Conservation (phyloP, 306 rosid genomes). For the Astragalus membranaceus region DNA sequence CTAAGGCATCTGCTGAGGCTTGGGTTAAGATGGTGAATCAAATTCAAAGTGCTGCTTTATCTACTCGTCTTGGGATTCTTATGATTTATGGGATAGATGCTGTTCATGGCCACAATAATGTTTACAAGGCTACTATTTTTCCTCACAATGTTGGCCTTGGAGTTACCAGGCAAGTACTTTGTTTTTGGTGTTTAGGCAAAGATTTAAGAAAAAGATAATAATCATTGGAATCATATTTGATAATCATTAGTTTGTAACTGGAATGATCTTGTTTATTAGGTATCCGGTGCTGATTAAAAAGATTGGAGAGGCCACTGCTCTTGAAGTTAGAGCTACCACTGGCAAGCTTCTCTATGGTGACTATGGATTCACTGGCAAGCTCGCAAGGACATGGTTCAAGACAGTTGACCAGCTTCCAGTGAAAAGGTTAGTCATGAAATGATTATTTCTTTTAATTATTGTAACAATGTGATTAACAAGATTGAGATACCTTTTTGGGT, state of each 20-base stretch:
- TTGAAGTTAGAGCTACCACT: conserved; percentile 95
- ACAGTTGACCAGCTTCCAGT: conserved; percentile 25
- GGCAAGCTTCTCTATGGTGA: conserved; percentile 29
- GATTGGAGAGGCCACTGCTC: conserved; percentile 96
- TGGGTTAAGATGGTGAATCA: conserved; percentile 83
- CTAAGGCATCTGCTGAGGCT: conserved; percentile 61
- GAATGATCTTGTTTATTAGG: conserved; percentile 29
- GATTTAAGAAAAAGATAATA: background rate
- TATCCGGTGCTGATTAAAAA: conserved; percentile 76
- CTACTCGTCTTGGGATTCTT: conserved; percentile 88
- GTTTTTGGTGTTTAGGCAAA: background rate
- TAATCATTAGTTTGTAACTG: background rate
- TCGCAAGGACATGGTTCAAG: conserved; percentile 31
- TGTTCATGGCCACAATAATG: conserved; percentile 94
- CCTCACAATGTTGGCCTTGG: conserved; percentile 98
- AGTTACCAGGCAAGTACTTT: conserved; percentile 69
- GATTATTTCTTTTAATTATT: conserved; percentile 10
- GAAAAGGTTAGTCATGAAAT: conserved; percentile 25
- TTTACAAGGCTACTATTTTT: conserved; percentile 71
- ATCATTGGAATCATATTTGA: too few species aligned
- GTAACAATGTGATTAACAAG: background rate
- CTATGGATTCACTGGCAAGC: conserved; percentile 25
- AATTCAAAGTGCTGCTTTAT: conserved; percentile 64
- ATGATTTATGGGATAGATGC: conserved; percentile 98
- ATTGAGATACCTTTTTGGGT: background rate